Base-by-base conservation (phyloP, 768 basidiomycete genomes). In the Mycena alexandri region DNA sequence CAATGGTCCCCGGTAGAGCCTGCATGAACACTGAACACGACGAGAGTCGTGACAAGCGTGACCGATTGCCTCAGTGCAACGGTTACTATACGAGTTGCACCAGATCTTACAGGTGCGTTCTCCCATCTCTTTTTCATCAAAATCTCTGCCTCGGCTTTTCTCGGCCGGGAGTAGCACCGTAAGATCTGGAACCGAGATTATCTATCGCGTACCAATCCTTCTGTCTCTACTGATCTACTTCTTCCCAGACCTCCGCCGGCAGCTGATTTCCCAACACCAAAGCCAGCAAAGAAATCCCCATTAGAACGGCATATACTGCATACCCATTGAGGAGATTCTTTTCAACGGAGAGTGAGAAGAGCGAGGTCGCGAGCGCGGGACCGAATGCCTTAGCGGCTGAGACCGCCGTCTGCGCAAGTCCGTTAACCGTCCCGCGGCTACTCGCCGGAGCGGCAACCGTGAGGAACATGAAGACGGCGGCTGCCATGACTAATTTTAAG, bases 361-460 rank as follows among this genome's bases (percentile, higher is more conserved):
- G 70, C 0, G 86, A 87, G 0, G 86, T 85, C 7, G 83, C 75
- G 33, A 82, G 34, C 2, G 79, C 82, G 0, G 87, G 87, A 0
- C 85, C 86, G 19, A 87, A 77, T 3, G 84, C 85, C 36, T 85
- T 80, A 0, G 83, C 80, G 10, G 82, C 74, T 3, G 84, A 81
- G 1, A 80, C 81, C 2, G 79, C 75, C n/a, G 82, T 86, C 63
- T 84, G 83, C 0, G 79, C 80, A 14, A 89, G 75, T 10, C 87
- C 87, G 60, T 88, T 86, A 16, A 82, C 83, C 1, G 84, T 82
- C 29, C 87, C 87, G 4, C 88, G 78, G 0, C 85, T 85, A 7
- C 75, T 76, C 64, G 81, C 84, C 55, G 87, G 86, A 1, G 86
- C 75, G 14, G 85, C 82, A 17, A 82, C 77, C 0, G 85, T 86